Evolutionary conservation across 2,329 filamentous ascomycete genomes (phyloP).

Genomic region (Trichoderma sp.): DNA sequence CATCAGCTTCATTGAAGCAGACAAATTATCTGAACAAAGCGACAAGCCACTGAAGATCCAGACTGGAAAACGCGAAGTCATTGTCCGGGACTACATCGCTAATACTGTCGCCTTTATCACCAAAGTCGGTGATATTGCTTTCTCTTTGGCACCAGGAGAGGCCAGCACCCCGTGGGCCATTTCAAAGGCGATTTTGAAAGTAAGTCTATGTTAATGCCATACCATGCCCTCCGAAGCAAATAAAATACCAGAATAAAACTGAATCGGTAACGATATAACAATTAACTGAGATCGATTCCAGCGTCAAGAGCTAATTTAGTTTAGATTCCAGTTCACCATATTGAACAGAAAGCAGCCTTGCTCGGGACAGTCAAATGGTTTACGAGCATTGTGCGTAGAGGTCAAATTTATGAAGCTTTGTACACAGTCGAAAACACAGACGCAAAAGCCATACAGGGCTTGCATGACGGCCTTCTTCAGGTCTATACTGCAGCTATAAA

Average conservation of each 20-base stretch:
- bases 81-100: constrained; percentile 3
- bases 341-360: constrained; percentile 3
- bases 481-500: background rate
- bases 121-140: constrained; percentile 7
- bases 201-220: background rate
- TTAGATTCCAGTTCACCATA: constrained; percentile 4
- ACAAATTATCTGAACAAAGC: constrained; percentile 10
- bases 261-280: too few relatives aligned
- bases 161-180: constrained; percentile 17
- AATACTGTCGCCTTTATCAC: constrained; percentile 22
- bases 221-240: too few relatives aligned
- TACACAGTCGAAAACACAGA: background rate
- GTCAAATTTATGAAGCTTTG: background rate
- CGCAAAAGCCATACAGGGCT: background rate
- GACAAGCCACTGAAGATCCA: background rate
- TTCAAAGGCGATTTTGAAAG: constrained; percentile 4
- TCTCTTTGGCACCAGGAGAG: constrained; percentile 1
- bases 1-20: background rate
- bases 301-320: background rate
- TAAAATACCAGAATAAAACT: too few relatives aligned
- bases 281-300: too few relatives aligned
- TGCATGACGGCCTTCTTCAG: background rate
- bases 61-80: background rate
- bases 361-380: constrained; percentile 12
- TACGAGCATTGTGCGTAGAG: constrained; percentile 19